phyloP scores from a whole-genome alignment of 2,329 filamentous ascomycete genomes.

The Epichloe festucae region DNA sequence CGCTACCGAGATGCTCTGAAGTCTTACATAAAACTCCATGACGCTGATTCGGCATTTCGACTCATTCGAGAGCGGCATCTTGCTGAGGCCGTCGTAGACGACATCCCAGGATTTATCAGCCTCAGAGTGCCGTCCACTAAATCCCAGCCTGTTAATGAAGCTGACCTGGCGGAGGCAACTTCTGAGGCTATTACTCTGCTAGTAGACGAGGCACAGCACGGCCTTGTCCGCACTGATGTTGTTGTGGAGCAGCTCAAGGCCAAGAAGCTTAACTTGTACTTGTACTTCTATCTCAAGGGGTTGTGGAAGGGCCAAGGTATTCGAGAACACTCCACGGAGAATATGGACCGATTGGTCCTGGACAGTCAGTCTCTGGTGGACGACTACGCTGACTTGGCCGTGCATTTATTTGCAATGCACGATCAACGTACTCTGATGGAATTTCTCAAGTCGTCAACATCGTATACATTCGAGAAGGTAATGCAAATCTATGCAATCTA shows the following conservation, averaged over 20 bases:
- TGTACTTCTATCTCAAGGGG: conserved; percentile 83
- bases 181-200: conserved; percentile 75
- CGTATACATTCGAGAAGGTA: conserved; percentile 74
- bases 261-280: conserved; percentile 56
- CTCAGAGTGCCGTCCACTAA: conserved; percentile 68
- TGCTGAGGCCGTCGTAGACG: conserved; percentile 77
- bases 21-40: conserved; percentile 81
- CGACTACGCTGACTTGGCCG: conserved; percentile 73
- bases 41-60: conserved; percentile 78
- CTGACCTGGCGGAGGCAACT: conserved; percentile 67
- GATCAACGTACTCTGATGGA: conserved; percentile 72
- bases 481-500: conserved; percentile 4
- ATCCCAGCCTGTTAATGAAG: conserved; percentile 47
- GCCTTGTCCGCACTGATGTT: conserved; percentile 63
- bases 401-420: conserved; percentile 75
- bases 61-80: conserved; percentile 81
- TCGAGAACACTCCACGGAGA: conserved; percentile 38
- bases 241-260: conserved; percentile 68
- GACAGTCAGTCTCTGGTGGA: conserved; percentile 63
- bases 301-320: conserved; percentile 70
- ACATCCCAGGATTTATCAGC: conserved; percentile 79
- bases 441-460: conserved; percentile 71
- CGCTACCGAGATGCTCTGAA: conserved; percentile 72
- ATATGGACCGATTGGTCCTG: conserved; percentile 41
- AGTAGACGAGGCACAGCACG: conserved; percentile 82